These are phyloP conservation scores for Phytophthora vignae DNA, from an alignment of 352 stramenopile genomes.

Conservation along the genomic window DNA sequence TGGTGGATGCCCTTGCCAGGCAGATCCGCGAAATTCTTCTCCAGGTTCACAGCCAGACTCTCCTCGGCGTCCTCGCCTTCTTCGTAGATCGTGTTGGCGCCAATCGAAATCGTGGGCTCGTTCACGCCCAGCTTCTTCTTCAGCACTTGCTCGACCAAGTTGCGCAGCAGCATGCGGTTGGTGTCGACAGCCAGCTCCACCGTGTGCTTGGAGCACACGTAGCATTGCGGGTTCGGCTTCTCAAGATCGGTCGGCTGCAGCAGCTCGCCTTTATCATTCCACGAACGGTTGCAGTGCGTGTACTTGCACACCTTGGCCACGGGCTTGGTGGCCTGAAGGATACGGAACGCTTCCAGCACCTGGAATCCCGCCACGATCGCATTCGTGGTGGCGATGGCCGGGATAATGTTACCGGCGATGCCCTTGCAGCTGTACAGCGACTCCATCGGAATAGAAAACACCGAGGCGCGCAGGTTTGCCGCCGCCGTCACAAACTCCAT, in stretches of 20 bases:
- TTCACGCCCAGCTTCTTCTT: conserved; percentile 93
- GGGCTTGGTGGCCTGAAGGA: conserved; percentile 68
- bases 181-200: conserved; percentile 93
- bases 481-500: conserved; percentile 99
- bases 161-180: conserved; percentile 77
- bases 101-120: conserved; percentile 89
- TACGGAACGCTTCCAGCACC: conserved; percentile 87
- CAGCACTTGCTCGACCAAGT: conserved; percentile 84
- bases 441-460: conserved; percentile 86
- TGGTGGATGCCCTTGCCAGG: conserved; percentile 94
- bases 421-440: conserved; percentile 96
- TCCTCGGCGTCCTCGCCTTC: conserved; percentile 94
- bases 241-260: conserved; percentile 92
- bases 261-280: conserved; percentile 92
- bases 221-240: conserved; percentile 95
- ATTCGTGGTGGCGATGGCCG: conserved; percentile 99
- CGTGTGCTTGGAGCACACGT: conserved; percentile 95
- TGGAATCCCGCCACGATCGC: conserved; percentile 98
- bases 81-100: conserved; percentile 93
- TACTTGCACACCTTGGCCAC: conserved; percentile 90
- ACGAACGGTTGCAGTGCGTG: conserved; percentile 94
- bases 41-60: conserved; percentile 85
- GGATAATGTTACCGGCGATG: conserved; percentile 99
- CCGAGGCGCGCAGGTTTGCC: conserved; percentile 95
- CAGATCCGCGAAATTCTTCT: conserved; percentile 89